Percentiles rank a stretch among this genome's conserved stretches.
Conservation (phyloP, 1,284 basidiomycete species). For the Cutaneotrichosporon dermatis region DNA sequence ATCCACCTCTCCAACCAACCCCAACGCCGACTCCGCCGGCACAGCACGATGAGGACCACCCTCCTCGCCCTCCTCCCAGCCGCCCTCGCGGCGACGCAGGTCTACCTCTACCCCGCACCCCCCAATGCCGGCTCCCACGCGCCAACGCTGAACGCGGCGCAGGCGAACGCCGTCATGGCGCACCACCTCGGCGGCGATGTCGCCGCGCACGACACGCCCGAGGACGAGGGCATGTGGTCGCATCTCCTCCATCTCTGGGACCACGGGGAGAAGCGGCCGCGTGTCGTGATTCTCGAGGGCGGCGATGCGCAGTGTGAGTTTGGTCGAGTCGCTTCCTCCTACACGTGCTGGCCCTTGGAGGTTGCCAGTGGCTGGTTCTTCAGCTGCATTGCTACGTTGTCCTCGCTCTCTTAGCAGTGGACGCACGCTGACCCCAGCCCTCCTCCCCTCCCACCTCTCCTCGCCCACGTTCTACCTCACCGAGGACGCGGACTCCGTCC, state of each 20-base stretch:
- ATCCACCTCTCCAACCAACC: not conserved
- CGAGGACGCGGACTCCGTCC: constrained; percentile 8
- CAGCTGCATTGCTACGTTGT: too few species aligned
- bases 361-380: too few species aligned
- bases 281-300: constrained; percentile 43
- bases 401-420: too few species aligned
- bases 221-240: constrained; percentile 41
- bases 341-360: too few species aligned
- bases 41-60: not conserved
- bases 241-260: constrained; percentile 35
- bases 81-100: constrained; percentile 24
- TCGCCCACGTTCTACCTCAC: constrained; percentile 16
- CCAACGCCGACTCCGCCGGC: not conserved
- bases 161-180: constrained; percentile 45
- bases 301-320: constrained; percentile 38
- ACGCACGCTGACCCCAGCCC: not conserved
- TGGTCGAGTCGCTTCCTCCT: too few species aligned
- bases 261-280: constrained; percentile 24
- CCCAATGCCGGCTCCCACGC: constrained; percentile 15
- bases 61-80: constrained; percentile 8
- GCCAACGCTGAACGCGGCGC: constrained; percentile 38
- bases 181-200: constrained; percentile 45
- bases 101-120: constrained; percentile 47
- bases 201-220: constrained; percentile 36
- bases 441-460: not conserved